Conservation (phyloP, 371 early-diverging fungal species). For the Mucor velutinosus region DNA sequence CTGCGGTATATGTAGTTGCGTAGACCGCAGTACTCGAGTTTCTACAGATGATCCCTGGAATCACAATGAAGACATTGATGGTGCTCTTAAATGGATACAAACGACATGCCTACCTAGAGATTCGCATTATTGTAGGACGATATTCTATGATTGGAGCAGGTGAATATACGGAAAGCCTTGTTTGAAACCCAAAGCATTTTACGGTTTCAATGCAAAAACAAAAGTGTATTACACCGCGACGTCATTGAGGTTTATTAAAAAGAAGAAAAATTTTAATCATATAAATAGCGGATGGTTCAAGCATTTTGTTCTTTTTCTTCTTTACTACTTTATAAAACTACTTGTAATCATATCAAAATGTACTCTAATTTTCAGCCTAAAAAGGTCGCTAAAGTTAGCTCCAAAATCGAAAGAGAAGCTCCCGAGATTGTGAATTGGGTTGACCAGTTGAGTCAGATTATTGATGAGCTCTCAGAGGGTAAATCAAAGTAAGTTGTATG, state of each 20-base stretch:
- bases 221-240: not conserved
- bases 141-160: too few species aligned
- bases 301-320: not conserved
- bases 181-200: not conserved
- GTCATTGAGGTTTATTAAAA: not conserved
- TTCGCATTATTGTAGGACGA: too few species aligned
- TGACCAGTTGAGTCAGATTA: conserved; percentile 35
- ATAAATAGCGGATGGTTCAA: not conserved
- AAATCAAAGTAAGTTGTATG: conserved; percentile 32
- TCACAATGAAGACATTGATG: too few species aligned
- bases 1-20: too few species aligned
- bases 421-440: conserved; percentile 23
- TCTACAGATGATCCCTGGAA: too few species aligned
- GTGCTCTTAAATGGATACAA: too few species aligned
- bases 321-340: not conserved
- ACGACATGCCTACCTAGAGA: too few species aligned
- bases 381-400: conserved; percentile 3
- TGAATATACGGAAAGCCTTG: not conserved
- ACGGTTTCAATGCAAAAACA: conserved; percentile 1
- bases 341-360: not conserved
- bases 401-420: not conserved
- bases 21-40: too few species aligned
- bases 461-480: conserved; percentile 40
- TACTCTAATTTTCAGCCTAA: not conserved
- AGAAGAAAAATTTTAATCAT: not conserved